Conservation (phyloP, 495 filamentous ascomycete species). For the Parathielavia hyrcaniae region DNA sequence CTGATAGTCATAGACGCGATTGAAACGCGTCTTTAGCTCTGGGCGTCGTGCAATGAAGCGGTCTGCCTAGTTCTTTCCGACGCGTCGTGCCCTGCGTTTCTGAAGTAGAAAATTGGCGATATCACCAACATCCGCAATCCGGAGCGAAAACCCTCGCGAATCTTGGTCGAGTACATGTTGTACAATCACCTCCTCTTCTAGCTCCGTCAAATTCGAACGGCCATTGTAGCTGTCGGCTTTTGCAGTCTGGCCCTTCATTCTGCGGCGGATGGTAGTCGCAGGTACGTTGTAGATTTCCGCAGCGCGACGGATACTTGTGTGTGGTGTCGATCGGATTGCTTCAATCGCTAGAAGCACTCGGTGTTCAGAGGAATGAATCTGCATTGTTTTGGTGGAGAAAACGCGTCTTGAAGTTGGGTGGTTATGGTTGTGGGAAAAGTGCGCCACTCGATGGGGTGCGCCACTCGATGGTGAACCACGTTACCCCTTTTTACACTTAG, state of each 20-base stretch:
- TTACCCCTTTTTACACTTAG: too few relatives aligned
- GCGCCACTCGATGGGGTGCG: not conserved
- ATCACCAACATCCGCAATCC: too few relatives aligned
- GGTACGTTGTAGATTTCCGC: conserved; percentile 3
- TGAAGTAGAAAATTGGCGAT: too few relatives aligned
- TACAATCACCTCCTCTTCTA: conserved; percentile 12
- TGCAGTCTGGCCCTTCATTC: conserved; percentile 1
- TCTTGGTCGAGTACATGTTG: too few relatives aligned
- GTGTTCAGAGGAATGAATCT: not conserved
- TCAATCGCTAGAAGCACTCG: conserved; percentile 2
- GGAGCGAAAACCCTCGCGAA: too few relatives aligned
- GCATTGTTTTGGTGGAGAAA: conserved; percentile 6
- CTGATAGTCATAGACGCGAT: conserved; percentile 9
- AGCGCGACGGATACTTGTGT: not conserved
- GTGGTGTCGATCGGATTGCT: not conserved
- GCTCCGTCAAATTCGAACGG: conserved; percentile 5
- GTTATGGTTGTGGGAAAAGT: not conserved
- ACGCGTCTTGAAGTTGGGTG: conserved; percentile 1
- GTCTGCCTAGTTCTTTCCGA: too few relatives aligned
- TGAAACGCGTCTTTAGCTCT: conserved; percentile 20
- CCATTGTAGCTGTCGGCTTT: conserved; percentile 2
- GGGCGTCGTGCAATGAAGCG: too few relatives aligned
- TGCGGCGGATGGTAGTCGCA: conserved; percentile 1
- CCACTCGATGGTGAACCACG: not conserved
- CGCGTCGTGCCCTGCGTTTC: too few relatives aligned